phyloP scores from a whole-genome alignment of 768 basidiomycete genomes.

The Xerocomellus intermedius region DNA sequence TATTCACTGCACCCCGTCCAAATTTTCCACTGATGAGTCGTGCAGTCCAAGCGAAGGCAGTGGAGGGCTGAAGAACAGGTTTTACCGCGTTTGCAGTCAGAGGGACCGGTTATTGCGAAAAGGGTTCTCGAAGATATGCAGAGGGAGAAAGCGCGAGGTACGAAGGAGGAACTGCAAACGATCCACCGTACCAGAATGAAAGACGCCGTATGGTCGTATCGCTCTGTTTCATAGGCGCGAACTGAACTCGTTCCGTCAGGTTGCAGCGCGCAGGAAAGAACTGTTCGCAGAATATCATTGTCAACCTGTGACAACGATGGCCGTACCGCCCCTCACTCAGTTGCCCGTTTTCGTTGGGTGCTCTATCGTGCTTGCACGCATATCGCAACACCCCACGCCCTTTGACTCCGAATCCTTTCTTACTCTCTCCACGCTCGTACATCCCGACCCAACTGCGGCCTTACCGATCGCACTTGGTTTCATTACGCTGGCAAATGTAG shows the following conservation, averaged over 20 bases:
- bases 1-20: neutral
- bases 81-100: conserved; percentile 51
- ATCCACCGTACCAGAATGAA: conserved; percentile 49
- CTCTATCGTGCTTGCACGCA: conserved; percentile 53
- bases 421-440: conserved; percentile 66
- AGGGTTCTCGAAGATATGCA: conserved; percentile 50
- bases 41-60: conserved; percentile 59
- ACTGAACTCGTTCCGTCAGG: conserved; percentile 33
- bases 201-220: conserved; percentile 40
- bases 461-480: conserved; percentile 72
- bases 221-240: neutral
- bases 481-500: conserved; percentile 76
- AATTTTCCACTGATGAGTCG: conserved; percentile 12
- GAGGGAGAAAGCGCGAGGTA: conserved; percentile 49
- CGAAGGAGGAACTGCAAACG: conserved; percentile 49
- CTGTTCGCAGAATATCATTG: conserved; percentile 62
- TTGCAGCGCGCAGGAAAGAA: conserved; percentile 53
- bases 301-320: conserved; percentile 53
- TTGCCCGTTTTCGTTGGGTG: conserved; percentile 71
- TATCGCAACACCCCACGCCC: conserved; percentile 57
- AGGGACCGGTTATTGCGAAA: conserved; percentile 42
- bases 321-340: conserved; percentile 62
- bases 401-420: conserved; percentile 78
- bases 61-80: conserved; percentile 61
- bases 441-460: conserved; percentile 67